phyloP scores from a whole-genome alignment of 306 rosid species.

The Phaseolus lunatus region DNA sequence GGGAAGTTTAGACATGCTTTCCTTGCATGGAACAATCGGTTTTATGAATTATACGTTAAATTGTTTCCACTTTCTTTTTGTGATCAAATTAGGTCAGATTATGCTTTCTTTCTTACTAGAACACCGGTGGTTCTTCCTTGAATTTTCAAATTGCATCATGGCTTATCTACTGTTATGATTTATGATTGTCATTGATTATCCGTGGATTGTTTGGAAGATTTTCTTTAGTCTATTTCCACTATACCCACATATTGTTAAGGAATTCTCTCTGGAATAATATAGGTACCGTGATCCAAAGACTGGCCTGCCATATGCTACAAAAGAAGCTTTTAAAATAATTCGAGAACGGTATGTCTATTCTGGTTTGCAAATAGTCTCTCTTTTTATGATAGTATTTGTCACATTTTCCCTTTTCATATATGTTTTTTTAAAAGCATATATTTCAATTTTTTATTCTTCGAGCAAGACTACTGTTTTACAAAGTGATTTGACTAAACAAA shows the following conservation, averaged over 20 bases:
- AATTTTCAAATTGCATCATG: slow-evolving; percentile 28
- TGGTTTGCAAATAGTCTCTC: slow-evolving; percentile 37
- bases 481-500: neutral
- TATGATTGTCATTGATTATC: slow-evolving; percentile 4
- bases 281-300: slow-evolving; percentile 97
- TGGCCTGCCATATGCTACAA: slow-evolving; percentile 87
- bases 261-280: slow-evolving; percentile 46
- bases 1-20: neutral
- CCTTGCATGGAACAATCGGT: neutral
- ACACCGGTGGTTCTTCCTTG: neutral
- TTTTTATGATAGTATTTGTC: neutral
- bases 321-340: slow-evolving; percentile 83
- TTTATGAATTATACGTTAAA: slow-evolving; percentile 14
- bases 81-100: slow-evolving; percentile 2
- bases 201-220: slow-evolving; percentile 18
- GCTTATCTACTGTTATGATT: neutral
- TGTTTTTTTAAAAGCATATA: neutral
- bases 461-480: neutral
- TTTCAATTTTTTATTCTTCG: slow-evolving; percentile 14
- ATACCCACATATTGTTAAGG: slow-evolving; percentile 14
- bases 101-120: slow-evolving; percentile 18
- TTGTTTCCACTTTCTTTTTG: neutral
- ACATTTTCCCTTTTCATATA: slow-evolving; percentile 36
- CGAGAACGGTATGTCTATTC: slow-evolving; percentile 72
- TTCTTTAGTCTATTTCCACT: slow-evolving; percentile 5